phyloP scores from a whole-genome alignment of 257 asterid species.

The Lavandula angustifolia region DNA sequence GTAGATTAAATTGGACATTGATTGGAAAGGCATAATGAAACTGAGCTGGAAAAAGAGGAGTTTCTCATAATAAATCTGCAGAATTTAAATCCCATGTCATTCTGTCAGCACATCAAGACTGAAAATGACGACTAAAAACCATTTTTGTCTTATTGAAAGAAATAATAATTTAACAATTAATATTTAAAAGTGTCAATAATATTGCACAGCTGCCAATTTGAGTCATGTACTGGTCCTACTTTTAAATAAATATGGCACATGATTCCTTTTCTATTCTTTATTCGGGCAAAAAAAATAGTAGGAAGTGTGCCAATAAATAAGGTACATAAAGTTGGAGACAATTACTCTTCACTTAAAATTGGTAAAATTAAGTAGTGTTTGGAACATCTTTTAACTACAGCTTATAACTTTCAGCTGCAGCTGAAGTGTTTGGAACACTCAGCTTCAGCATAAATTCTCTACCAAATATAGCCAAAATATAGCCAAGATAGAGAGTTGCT shows the following conservation, averaged over 20 bases:
- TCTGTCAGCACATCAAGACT: conserved; percentile 36
- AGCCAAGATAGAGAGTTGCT: too few species aligned
- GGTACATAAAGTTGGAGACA: conserved; percentile 27
- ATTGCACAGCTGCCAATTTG: conserved; percentile 27
- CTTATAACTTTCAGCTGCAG: too few species aligned
- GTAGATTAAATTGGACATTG: conserved; percentile 23
- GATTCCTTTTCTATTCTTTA: conserved; percentile 28
- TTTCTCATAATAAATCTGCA: conserved; percentile 35
- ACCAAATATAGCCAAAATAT: too few species aligned
- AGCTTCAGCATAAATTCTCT: too few species aligned
- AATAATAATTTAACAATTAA: conserved; percentile 1
- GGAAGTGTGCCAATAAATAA: conserved; percentile 33
- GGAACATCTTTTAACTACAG: too few species aligned
- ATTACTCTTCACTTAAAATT: conserved; percentile 13
- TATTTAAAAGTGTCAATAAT: conserved; percentile 14
- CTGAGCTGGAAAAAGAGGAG: conserved; percentile 41
- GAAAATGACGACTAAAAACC: conserved; percentile 40
- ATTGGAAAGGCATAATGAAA: conserved; percentile 26
- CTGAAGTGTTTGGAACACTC: too few species aligned
- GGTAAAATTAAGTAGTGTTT: too few species aligned
- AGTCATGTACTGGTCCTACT: conserved; percentile 36
- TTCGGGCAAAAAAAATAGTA: conserved; percentile 13
- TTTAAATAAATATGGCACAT: conserved; percentile 33
- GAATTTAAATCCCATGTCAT: conserved; percentile 34
- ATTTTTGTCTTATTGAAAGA: conserved; percentile 32